Evolutionary conservation across 139 green algal species (phyloP).

Genomic region (Volvox reticuliferus): DNA sequence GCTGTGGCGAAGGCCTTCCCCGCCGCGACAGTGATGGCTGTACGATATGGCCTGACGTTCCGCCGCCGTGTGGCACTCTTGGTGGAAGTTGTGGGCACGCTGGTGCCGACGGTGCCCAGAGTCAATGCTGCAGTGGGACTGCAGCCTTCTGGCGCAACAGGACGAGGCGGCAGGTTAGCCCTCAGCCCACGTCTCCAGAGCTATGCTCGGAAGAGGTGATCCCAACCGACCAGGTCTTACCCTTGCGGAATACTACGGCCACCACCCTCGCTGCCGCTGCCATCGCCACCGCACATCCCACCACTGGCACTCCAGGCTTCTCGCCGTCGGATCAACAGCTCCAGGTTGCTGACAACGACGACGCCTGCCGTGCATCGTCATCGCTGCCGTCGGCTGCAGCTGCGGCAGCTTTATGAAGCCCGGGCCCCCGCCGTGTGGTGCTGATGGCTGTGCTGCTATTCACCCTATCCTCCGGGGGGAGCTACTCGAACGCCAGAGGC

Average conservation of each 20-base stretch:
- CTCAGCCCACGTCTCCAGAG: too few species aligned
- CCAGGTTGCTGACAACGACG: neutral
- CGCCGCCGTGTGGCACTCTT: too few species aligned
- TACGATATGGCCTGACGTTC: too few species aligned
- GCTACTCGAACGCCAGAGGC: neutral
- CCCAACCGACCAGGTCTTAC: neutral
- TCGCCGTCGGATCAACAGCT: neutral
- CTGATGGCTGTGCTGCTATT: neutral
- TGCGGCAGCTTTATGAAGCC: neutral
- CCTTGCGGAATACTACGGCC: neutral
- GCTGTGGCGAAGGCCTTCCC: too few species aligned
- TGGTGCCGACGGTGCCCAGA: too few species aligned
- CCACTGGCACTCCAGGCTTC: neutral
- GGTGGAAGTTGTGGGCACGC: too few species aligned
- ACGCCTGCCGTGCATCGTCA: neutral
- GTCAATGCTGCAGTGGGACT: too few species aligned
- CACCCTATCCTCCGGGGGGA: neutral
- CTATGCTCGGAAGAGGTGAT: neutral
- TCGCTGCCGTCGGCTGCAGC: too few species aligned
- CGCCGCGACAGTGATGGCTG: too few species aligned
- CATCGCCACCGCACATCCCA: neutral
- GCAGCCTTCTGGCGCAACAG: too few species aligned
- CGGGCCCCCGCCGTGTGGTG: neutral
- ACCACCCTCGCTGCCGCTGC: neutral
- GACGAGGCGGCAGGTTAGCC: too few species aligned